These are phyloP conservation scores for Suillus ampliporus DNA, from an alignment of 768 basidiomycete genomes.

Conservation along the genomic window DNA sequence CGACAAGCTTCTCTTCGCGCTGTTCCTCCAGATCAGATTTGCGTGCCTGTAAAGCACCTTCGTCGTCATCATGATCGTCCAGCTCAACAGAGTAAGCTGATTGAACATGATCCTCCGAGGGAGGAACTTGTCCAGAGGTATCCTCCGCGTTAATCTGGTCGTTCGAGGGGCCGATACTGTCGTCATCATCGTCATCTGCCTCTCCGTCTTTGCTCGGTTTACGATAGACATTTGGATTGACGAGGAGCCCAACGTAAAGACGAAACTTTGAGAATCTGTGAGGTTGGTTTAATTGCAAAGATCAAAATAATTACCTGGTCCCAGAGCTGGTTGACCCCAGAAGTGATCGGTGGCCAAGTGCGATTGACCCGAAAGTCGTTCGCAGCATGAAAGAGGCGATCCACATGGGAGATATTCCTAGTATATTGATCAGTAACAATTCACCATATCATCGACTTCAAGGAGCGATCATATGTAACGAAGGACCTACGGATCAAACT, in stretches of 20 bases:
- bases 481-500: constrained; percentile 56
- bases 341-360: constrained; percentile 41
- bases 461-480: background rate
- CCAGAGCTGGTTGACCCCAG: constrained; percentile 55
- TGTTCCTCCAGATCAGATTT: constrained; percentile 38
- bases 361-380: constrained; percentile 56
- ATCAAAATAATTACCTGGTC: constrained; percentile 55
- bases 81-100: constrained; percentile 17
- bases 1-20: constrained; percentile 49
- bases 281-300: background rate
- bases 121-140: background rate
- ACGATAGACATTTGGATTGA: constrained; percentile 46
- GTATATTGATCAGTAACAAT: constrained; percentile 4
- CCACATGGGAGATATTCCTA: constrained; percentile 52
- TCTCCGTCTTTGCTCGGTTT: constrained; percentile 43
- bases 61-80: constrained; percentile 33
- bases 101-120: constrained; percentile 34
- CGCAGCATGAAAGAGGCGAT: constrained; percentile 64
- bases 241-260: constrained; percentile 61
- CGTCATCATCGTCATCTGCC: constrained; percentile 34
- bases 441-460: constrained; percentile 10
- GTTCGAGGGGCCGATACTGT: constrained; percentile 4
- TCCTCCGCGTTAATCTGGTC: constrained; percentile 5
- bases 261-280: constrained; percentile 52
- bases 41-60: constrained; percentile 43